These are phyloP conservation scores for Mortierella sp. DNA, from an alignment of 371 early-diverging fungal genomes.

Conservation along the genomic window DNA sequence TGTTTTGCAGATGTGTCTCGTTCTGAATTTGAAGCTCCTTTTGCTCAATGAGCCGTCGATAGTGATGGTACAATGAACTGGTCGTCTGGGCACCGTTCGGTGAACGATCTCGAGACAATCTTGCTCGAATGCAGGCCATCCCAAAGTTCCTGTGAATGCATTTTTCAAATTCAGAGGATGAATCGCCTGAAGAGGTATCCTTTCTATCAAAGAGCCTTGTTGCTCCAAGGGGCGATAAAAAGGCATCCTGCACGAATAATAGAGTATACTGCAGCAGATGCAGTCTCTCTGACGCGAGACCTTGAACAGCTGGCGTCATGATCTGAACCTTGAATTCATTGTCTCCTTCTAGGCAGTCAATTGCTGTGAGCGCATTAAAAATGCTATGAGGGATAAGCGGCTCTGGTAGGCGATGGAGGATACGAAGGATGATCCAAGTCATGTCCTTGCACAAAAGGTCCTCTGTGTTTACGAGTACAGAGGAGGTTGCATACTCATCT, in stretches of 20 bases:
- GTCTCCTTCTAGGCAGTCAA: constrained; percentile 14
- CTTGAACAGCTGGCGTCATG: constrained; percentile 12
- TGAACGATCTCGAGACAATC: constrained; percentile 9
- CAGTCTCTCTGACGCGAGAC: constrained; percentile 5
- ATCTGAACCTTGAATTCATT: constrained; percentile 20
- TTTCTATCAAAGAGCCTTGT: constrained; percentile 12
- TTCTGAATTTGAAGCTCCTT: constrained; percentile 15
- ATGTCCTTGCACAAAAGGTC: constrained; percentile 18
- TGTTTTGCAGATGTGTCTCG: background rate
- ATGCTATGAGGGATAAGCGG: constrained; percentile 23
- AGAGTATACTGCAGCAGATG: constrained; percentile 30
- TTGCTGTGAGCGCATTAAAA: constrained; percentile 12
- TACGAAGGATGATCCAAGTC: constrained; percentile 25
- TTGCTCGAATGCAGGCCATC: background rate
- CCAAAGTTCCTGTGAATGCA: background rate
- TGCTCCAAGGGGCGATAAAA: constrained; percentile 1
- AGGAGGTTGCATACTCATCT: background rate
- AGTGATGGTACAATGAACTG: constrained; percentile 21
- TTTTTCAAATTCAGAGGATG: background rate
- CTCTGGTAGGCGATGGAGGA: constrained; percentile 23
- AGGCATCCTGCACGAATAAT: constrained; percentile 21
- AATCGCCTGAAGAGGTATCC: no score
- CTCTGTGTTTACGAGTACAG: background rate
- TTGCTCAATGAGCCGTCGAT: constrained; percentile 19
- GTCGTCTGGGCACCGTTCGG: background rate